These are phyloP conservation scores for Lanmaoa pseudosensibilis DNA, from an alignment of 768 basidiomycete species.

Conservation along the genomic window DNA sequence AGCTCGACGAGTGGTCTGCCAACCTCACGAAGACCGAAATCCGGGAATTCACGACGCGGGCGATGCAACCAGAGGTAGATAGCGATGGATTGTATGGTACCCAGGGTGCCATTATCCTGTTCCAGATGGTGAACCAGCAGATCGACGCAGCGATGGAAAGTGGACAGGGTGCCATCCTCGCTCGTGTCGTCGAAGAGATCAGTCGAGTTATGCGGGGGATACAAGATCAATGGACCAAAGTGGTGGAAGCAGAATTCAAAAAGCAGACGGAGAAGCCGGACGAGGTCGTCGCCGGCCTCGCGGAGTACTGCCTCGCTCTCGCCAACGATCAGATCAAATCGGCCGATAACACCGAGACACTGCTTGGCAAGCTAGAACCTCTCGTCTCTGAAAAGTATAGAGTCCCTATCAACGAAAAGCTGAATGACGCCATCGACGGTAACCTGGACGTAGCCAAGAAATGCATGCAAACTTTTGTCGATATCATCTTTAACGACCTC, in stretches of 20 bases:
- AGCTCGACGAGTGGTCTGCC: slow-evolving; percentile 94
- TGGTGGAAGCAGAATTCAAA: slow-evolving; percentile 82
- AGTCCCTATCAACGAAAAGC: slow-evolving; percentile 72
- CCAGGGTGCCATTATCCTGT: slow-evolving; percentile 91
- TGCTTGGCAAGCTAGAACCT: slow-evolving; percentile 82
- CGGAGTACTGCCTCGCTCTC: slow-evolving; percentile 94
- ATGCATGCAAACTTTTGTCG: slow-evolving; percentile 92
- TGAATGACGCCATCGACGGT: slow-evolving; percentile 97
- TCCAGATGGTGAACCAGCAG: slow-evolving; percentile 98
- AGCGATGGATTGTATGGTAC: slow-evolving; percentile 87
- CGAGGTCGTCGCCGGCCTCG: slow-evolving; percentile 82
- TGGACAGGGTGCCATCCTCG: slow-evolving; percentile 90
- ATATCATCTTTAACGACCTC: slow-evolving; percentile 93
- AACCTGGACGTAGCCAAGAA: slow-evolving; percentile 98
- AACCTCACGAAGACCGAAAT: slow-evolving; percentile 94
- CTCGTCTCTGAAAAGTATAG: slow-evolving; percentile 94
- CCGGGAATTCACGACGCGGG: slow-evolving; percentile 77
- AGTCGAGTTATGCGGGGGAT: slow-evolving; percentile 87
- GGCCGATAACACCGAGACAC: slow-evolving; percentile 88
- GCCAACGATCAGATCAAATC: slow-evolving; percentile 98
- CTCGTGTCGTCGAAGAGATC: slow-evolving; percentile 84
- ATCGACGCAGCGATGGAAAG: slow-evolving; percentile 94
- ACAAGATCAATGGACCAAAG: slow-evolving; percentile 85
- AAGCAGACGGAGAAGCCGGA: slow-evolving; percentile 87
- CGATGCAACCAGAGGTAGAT: slow-evolving; percentile 85